phyloP scores from a whole-genome alignment of 345 rosid species.

The Nasturtium officinale region DNA sequence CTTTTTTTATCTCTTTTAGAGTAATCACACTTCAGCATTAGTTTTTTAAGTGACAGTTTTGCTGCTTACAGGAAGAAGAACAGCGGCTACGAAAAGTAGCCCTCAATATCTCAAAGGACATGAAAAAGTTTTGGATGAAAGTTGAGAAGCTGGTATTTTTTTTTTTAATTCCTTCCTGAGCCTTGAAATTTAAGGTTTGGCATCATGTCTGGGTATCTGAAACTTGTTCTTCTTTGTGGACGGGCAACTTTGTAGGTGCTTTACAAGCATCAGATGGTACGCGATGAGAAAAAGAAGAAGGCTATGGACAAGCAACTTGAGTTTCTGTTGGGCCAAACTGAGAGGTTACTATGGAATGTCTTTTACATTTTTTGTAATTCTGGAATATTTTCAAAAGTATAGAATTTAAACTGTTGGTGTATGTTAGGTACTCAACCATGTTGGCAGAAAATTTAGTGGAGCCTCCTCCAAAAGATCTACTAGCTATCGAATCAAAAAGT shows the following conservation, averaged over 20 bases:
- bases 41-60: slow-evolving; percentile 19
- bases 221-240: slow-evolving; percentile 28
- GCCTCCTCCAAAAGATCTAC: slow-evolving; percentile 43
- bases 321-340: slow-evolving; percentile 98
- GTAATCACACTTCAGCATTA: not conserved
- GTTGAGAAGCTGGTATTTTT: slow-evolving; percentile 92
- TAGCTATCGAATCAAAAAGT: slow-evolving; percentile 41
- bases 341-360: slow-evolving; percentile 57
- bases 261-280: slow-evolving; percentile 95
- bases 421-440: slow-evolving; percentile 95
- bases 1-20: slow-evolving; percentile 16
- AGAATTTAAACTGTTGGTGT: slow-evolving; percentile 24
- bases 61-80: slow-evolving; percentile 82
- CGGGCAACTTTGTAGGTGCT: slow-evolving; percentile 63
- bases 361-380: slow-evolving; percentile 7
- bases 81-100: slow-evolving; percentile 86
- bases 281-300: slow-evolving; percentile 94
- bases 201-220: slow-evolving; percentile 27
- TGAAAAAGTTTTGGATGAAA: slow-evolving; percentile 96
- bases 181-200: not conserved
- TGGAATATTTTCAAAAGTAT: slow-evolving; percentile 2
- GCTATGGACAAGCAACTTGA: slow-evolving; percentile 95
- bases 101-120: slow-evolving; percentile 86
- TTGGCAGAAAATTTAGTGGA: slow-evolving; percentile 95
- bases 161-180: slow-evolving; percentile 15